Evolutionary conservation across 2,329 filamentous ascomycete genomes (phyloP), one percentile per base, ranked within the genome.

Genomic region (Aspergillus texensis): DNA sequence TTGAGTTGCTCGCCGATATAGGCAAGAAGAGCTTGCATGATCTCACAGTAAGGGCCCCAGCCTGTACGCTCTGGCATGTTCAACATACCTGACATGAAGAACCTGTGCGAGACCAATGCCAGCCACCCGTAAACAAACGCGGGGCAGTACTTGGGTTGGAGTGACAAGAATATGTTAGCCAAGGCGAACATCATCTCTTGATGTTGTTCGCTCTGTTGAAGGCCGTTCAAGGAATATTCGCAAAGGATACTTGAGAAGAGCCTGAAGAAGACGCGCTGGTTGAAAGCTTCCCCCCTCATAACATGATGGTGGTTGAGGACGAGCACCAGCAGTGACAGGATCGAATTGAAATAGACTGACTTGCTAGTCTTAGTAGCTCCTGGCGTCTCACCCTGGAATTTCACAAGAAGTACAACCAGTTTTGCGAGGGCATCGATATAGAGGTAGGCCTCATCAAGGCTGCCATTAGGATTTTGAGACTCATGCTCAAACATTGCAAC

Each of bases 71-170:
- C 86, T 43, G 86, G 85, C 74, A 90, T 83, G 71, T 86, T 86
- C 63, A 98, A 83, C 73, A 98, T 84, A 16, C 84, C 85, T 21
- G 93, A 92, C 76, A 97, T 84, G 78, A 99, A 94, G 36, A 90
- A 87, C 32, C 94, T 89, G 77, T 99, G 94, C 54, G 92, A 88
- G 50, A 98, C 82, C 26, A 99, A 85, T 14, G 87, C 85, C 32
- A 96, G 79, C 95, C 95, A 99, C 10, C 86, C 89, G 72, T 94
- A 97, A 30, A 90, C 83, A 75, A 99, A 99, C 24, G 88, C 89
- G 6, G 93, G 92, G 71, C 94, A 90, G 70, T 90, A 86, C 21
- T 84, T 83, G 0, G 95, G 95, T 62, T 93, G 90, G 32, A 98
- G 81, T 57, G 89, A 87, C 61, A 90, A 78, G 67, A 98, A 85